A percentile compares a stretch with the other conserved stretches of the same genome.
phyloP scores from a whole-genome alignment of 176 grass and related monocot species.

The Phyllostachys edulis region DNA sequence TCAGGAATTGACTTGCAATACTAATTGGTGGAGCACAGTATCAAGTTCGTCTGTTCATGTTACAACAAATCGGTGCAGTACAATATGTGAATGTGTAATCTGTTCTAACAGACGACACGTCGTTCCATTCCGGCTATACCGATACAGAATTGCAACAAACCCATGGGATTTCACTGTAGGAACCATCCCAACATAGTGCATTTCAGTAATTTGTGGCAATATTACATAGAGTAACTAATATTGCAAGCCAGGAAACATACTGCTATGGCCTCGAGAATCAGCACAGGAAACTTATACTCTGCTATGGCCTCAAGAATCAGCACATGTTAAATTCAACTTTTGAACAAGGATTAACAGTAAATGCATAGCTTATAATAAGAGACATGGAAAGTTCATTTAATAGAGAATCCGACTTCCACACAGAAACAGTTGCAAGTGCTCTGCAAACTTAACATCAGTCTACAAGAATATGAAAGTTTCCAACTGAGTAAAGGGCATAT shows the following conservation, averaged over 20 bases:
- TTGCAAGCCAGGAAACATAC: background rate
- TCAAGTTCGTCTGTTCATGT: background rate
- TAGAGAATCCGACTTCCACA: constrained; percentile 33
- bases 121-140: background rate
- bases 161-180: background rate
- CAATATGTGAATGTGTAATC: background rate
- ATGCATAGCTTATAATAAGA: background rate
- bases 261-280: background rate
- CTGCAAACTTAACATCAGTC: constrained; percentile 36
- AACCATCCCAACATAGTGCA: background rate
- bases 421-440: constrained; percentile 18
- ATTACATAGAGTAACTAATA: background rate
- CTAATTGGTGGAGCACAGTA: background rate
- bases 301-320: background rate
- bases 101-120: background rate
- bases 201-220: background rate
- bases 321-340: background rate
- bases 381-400: constrained; percentile 17
- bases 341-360: background rate
- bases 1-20: too few relatives aligned
- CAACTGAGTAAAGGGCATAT: background rate
- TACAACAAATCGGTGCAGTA: background rate
- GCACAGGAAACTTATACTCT: background rate
- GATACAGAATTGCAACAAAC: background rate
- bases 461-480: constrained; percentile 41